Base-by-base conservation (phyloP, 306 rosid genomes). In the Delonix regia region DNA sequence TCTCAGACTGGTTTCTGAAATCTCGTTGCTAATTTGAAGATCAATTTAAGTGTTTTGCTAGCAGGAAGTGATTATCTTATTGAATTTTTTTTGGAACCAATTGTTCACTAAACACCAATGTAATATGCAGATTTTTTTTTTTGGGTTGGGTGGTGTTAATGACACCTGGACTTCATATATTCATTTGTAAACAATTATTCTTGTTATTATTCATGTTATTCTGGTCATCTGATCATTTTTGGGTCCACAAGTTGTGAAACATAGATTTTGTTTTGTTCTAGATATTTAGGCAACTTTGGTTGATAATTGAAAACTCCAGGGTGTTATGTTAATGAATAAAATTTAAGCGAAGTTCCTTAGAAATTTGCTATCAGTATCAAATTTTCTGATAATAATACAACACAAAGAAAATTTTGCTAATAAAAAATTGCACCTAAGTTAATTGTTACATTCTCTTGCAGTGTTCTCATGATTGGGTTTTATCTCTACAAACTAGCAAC, bases 401-500 rank as follows among this genome's bases (percentile, higher is more conserved):
- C 38, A 27, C 0, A 12, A 12, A 44, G 33, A 30, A 30, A 30
- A 30, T 30, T 30, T 30, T 30, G 4, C 33, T 30, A 30, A 30
- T 1, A 4, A 44, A 12, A 44, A 44, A 44, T 11, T 44, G 49
- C 16, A 44, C 16, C 15, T 2, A 10, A 12, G 49, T 44, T 44
- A 59, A 2, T 64, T 80, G 42, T 62, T 12, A 34, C 24, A 51
- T 1, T 57, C 49, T 65, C 48, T 60, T 88, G 87, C 88, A 90
- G 92, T 55, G 88, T 85, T 71, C 74, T 90, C 56, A 90, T 90
- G 92, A 85, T 87, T 7, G 81, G 65, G 36, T 90, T 90, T 77
- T 90, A 86, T 82, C 75, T 86, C 82, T 86, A 42, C 90, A 90
- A 90, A 86, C 69, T 88, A 33, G 90, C 83, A 62, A 83, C 83